phyloP scores from a whole-genome alignment of 345 rosid species.

The Excoecaria cochinchinensis region DNA sequence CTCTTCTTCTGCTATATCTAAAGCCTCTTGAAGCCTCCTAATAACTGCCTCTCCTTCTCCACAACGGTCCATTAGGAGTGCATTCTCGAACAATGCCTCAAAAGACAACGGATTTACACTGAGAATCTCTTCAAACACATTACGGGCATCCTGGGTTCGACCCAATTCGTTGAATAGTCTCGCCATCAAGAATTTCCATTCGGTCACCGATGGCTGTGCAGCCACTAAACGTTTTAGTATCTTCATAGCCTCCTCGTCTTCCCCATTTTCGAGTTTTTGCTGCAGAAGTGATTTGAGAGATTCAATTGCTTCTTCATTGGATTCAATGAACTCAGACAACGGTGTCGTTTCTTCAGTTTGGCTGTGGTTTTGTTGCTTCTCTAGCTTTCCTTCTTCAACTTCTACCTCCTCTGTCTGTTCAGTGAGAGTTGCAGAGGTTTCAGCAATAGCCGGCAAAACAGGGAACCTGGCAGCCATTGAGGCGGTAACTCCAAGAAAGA shows the following conservation, averaged over 20 bases:
- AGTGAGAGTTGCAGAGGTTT: slow-evolving; percentile 41
- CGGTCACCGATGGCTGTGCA: slow-evolving; percentile 56
- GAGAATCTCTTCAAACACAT: slow-evolving; percentile 83
- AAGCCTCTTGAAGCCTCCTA: slow-evolving; percentile 69
- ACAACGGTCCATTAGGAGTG: slow-evolving; percentile 68
- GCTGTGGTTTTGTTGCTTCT: slow-evolving; percentile 2
- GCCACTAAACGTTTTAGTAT: slow-evolving; percentile 45
- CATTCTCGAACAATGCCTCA: slow-evolving; percentile 91
- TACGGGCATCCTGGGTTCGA: slow-evolving; percentile 58
- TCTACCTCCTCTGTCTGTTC: slow-evolving; percentile 27
- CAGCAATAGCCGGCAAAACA: slow-evolving; percentile 53
- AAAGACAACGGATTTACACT: slow-evolving; percentile 62
- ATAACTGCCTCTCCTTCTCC: slow-evolving; percentile 78
- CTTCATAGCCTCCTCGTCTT: slow-evolving; percentile 62
- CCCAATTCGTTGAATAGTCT: slow-evolving; percentile 63
- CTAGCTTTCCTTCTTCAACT: slow-evolving; percentile 11
- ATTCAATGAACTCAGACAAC: slow-evolving; percentile 45
- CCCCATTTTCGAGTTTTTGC: slow-evolving; percentile 71
- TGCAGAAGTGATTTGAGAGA: slow-evolving; percentile 57
- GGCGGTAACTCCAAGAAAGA: slow-evolving; percentile 52
- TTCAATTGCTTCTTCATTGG: slow-evolving; percentile 51
- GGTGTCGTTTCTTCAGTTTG: slow-evolving; percentile 28
- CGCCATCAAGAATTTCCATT: slow-evolving; percentile 80
- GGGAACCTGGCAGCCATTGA: slow-evolving; percentile 47
- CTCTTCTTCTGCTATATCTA: slow-evolving; percentile 56